Evolutionary conservation across 176 grass and related monocot genomes (phyloP).

Genomic region (Panicum miliaceum): DNA sequence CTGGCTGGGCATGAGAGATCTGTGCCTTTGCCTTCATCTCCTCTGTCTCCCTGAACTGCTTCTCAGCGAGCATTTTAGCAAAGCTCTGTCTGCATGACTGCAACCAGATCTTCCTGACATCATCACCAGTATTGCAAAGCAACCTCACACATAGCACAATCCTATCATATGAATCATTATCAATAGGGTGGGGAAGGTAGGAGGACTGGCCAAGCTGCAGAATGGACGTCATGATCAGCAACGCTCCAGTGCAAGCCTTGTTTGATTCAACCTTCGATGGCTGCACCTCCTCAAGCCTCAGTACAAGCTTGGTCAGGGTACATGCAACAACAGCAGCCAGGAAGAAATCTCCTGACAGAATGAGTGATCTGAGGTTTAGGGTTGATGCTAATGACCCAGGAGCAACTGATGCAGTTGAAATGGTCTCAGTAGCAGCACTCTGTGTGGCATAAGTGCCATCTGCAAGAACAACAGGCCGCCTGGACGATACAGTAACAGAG

Average conservation of each 20-base stretch:
- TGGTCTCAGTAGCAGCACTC: slow-evolving; percentile 59
- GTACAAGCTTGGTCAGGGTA: slow-evolving; percentile 70
- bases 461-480: slow-evolving; percentile 67
- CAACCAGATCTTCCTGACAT: slow-evolving; percentile 78
- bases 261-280: slow-evolving; percentile 66
- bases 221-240: slow-evolving; percentile 66
- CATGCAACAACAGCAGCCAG: slow-evolving; percentile 57
- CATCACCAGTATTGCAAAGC: slow-evolving; percentile 78
- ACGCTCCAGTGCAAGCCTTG: slow-evolving; percentile 57
- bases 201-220: slow-evolving; percentile 66
- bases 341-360: slow-evolving; percentile 75
- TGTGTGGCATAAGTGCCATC: slow-evolving; percentile 80
- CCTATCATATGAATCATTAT: slow-evolving; percentile 68
- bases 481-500: slow-evolving; percentile 56
- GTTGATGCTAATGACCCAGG: slow-evolving; percentile 50
- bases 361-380: slow-evolving; percentile 68
- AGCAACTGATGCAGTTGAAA: slow-evolving; percentile 53
- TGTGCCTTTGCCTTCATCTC: slow-evolving; percentile 73
- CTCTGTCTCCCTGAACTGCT: slow-evolving; percentile 81
- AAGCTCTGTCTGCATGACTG: slow-evolving; percentile 69
- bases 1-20: slow-evolving; percentile 72
- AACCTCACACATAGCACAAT: slow-evolving; percentile 74
- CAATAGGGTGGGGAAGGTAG: slow-evolving; percentile 65
- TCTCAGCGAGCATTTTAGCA: slow-evolving; percentile 81
- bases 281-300: slow-evolving; percentile 77